Percentiles rank a stretch among this genome's conserved stretches.
Evolutionary conservation across 2,329 filamentous ascomycete species (phyloP).

Genomic region (Calonectria ilicicola): DNA sequence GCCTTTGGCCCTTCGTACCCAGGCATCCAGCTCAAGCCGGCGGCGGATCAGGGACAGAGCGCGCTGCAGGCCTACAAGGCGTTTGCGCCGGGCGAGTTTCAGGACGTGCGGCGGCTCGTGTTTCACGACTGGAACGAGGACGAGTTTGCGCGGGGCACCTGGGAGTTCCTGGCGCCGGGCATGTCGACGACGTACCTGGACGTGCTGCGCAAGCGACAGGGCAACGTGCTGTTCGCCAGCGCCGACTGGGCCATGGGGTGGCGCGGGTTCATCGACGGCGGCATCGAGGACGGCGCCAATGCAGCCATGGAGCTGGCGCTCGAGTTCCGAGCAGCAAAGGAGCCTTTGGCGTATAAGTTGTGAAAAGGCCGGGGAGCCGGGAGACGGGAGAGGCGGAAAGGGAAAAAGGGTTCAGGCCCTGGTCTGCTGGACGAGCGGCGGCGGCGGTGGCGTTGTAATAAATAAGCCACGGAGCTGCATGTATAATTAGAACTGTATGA

Average conservation of each 20-base stretch:
- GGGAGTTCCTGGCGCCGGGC: constrained; percentile 21
- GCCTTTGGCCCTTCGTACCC: constrained; percentile 20
- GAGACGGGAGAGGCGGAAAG: background rate
- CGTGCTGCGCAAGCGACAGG: constrained; percentile 20
- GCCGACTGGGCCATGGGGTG: constrained; percentile 28
- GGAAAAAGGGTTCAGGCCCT: too few relatives aligned
- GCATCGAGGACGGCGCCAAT: constrained; percentile 25
- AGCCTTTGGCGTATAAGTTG: constrained; percentile 1
- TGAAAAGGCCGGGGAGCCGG: background rate
- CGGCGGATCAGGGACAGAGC: background rate
- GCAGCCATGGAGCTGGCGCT: constrained; percentile 22
- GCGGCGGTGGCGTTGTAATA: background rate
- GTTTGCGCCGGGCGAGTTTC: constrained; percentile 15
- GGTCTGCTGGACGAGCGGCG: background rate
- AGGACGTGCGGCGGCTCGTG: constrained; percentile 17
- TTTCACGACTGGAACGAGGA: constrained; percentile 31
- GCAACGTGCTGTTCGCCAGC: constrained; percentile 24
- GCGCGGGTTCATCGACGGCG: constrained; percentile 27
- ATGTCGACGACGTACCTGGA: constrained; percentile 24
- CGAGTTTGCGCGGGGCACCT: constrained; percentile 27
- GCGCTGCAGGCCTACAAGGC: constrained; percentile 8
- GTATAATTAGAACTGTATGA: too few relatives aligned
- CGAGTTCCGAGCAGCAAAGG: constrained; percentile 15
- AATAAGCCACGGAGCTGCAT: too few relatives aligned
- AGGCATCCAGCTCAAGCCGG: constrained; percentile 18